phyloP scores from a whole-genome alignment of 495 filamentous ascomycete genomes.

The Penicillium pulvis region DNA sequence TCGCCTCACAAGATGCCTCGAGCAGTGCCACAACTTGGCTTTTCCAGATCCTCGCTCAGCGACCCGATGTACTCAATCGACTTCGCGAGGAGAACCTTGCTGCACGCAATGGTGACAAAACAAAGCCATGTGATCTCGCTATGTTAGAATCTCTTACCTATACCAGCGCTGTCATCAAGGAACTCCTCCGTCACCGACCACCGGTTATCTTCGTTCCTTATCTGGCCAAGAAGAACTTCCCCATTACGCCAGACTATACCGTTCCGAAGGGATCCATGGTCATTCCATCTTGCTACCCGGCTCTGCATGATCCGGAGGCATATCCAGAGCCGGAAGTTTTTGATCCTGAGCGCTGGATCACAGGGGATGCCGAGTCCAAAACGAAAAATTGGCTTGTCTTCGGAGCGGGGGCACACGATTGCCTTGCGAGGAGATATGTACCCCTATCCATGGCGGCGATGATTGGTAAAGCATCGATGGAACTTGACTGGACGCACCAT shows the following conservation, averaged over 20 bases:
- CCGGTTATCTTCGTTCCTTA: conserved; percentile 98
- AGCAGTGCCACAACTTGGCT: conserved; percentile 89
- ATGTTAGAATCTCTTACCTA: conserved; percentile 85
- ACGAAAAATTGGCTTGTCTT: conserved; percentile 97
- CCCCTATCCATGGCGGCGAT: conserved; percentile 80
- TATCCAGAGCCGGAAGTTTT: conserved; percentile 84
- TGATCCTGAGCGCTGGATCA: conserved; percentile 83
- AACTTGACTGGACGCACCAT: conserved; percentile 84
- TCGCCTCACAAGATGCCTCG: conserved; percentile 93
- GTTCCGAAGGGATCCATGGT: conserved; percentile 91
- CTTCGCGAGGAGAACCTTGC: conserved; percentile 82
- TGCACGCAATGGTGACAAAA: conserved; percentile 69
- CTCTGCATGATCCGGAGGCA: conserved; percentile 85
- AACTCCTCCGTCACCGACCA: conserved; percentile 88
- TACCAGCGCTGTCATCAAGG: conserved; percentile 85
- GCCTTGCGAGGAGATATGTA: conserved; percentile 85
- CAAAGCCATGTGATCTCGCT: conserved; percentile 68
- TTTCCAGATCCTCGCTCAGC: conserved; percentile 87
- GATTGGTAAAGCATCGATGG: conserved; percentile 82
- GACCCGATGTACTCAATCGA: conserved; percentile 80
- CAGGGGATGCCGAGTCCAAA: conserved; percentile 84
- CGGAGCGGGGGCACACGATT: conserved; percentile 90
- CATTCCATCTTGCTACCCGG: conserved; percentile 81
- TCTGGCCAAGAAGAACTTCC: conserved; percentile 84
- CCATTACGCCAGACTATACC: conserved; percentile 79